Base-by-base conservation (phyloP, 352 stramenopile genomes). In the Aphanomyces euteiches region DNA sequence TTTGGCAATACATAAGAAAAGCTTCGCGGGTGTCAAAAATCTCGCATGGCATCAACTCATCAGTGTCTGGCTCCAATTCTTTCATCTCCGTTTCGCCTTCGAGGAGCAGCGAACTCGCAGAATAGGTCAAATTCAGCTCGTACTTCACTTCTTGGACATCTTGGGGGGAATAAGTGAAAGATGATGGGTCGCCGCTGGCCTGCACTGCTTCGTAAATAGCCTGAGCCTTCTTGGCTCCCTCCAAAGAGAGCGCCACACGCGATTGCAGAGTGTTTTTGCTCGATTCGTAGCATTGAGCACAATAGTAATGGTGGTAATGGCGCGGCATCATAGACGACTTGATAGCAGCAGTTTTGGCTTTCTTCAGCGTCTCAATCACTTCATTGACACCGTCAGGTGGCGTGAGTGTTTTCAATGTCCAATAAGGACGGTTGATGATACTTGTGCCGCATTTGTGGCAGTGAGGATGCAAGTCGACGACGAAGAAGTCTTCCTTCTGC, bases 401-500 rank as follows among this genome's bases (percentile, higher is more conserved):
- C 34, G 78, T 68, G 5, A 91, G 12, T 0, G 87, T 95, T 73
- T 89, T 90, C 17, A 95, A 66, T 66, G 91, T 77, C 87, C 87
- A 95, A 56, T 90, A 98, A 77, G 72, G 84, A 72, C 82, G 84
- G 43, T 86, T 95, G 72, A 89, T 94, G 74, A 93, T 96, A 74
- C 73, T 86, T 64, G 69, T 87, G 36, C 56, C 79, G 69, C 89
- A 97, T 78, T 91, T 98, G 80, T 93, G 96, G 80, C 81, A 95
- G 69, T 83, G 87, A 45, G 76, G 88, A 61, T 97, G 84, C 53
- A 99, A 78, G 73, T 97, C 96, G 7, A 98, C 97, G 43, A 99
- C 97, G 75, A 99, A 97, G 66, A 99, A 99, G 72, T 97, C 97
- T 34, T 99, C 96, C 74, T 99, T 99, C 84, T 99, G 98, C n/a